Conservation (phyloP, 495 filamentous ascomycete species). For the Zalerion maritima region DNA sequence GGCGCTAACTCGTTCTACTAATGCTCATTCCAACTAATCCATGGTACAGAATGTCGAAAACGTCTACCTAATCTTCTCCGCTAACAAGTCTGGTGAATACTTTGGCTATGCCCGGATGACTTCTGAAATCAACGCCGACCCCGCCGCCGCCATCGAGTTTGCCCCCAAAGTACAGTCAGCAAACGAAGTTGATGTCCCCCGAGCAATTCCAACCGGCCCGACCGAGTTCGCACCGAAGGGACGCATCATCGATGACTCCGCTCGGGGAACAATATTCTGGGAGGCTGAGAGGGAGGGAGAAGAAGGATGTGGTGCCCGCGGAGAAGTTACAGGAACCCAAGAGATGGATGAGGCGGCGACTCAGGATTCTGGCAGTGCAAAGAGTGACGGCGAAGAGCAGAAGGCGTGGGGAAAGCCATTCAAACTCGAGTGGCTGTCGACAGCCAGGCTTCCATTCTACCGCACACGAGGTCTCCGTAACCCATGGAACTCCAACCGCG, state of each 20-base stretch:
- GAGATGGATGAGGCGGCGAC: slow-evolving; percentile 23
- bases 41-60: slow-evolving; percentile 59
- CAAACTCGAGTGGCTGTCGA: slow-evolving; percentile 83
- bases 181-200: slow-evolving; percentile 49
- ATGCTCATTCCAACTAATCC: slow-evolving; percentile 5
- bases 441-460: slow-evolving; percentile 76
- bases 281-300: slow-evolving; percentile 58
- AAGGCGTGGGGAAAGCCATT: slow-evolving; percentile 87
- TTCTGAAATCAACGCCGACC: slow-evolving; percentile 68
- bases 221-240: slow-evolving; percentile 73
- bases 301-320: slow-evolving; percentile 18
- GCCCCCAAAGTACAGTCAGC: slow-evolving; percentile 41
- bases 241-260: slow-evolving; percentile 84
- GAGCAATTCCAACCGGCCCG: slow-evolving; percentile 61
- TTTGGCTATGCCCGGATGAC: slow-evolving; percentile 91
- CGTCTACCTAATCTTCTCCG: slow-evolving; percentile 94
- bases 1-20: slow-evolving; percentile 2
- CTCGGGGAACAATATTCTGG: slow-evolving; percentile 93
- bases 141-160: slow-evolving; percentile 50
- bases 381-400: slow-evolving; percentile 21
- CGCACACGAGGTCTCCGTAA: slow-evolving; percentile 83
- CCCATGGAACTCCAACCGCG: slow-evolving; percentile 88
- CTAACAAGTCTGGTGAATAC: slow-evolving; percentile 96
- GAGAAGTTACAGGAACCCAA: slow-evolving; percentile 19
- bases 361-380: slow-evolving; percentile 20